Base-by-base conservation (phyloP, 2,329 filamentous ascomycete genomes). In the Fusarium sp. region DNA sequence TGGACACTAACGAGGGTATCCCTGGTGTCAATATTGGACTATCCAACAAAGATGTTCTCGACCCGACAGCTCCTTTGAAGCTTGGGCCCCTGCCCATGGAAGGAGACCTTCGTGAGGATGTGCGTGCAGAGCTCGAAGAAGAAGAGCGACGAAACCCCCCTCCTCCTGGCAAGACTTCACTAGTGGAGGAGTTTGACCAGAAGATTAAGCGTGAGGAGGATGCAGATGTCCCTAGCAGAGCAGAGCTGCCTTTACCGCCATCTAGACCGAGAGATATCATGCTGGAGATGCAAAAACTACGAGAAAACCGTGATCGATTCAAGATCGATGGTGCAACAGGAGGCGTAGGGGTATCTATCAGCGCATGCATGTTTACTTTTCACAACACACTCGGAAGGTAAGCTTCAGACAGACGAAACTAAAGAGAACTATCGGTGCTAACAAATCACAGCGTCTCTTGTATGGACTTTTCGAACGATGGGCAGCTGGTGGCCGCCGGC, bases 281-380 rank as follows among this genome's bases (percentile, higher is more conserved):
- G 26, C 92, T 97, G 82, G 96, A 98, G 78, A 94, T 98, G 73
- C 93, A 96, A 74, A 96, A 95, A 76, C 89, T 98, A 11, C 92
- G 93, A 68, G 96, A 99, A 78, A 93, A 97, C 74, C 89, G 96
- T 21, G 95, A 98, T 74, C 88, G 95, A 19, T 97, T 97, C 77
- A 91, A 89, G 75, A 95, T 98, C 57, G 92, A 97, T 61, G 88
- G 90, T 20, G 88, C 91, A 32, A 95, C 92, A 14, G 92, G 93
- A 17, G 95, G 94, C 10, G 86, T 94, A 49, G 93, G 94, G 15
- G 88, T 93, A 54, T 89, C 90, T 24, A 85, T 97, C 61, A 97
- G 94, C 73, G 90, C 96, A 23, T 96, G 93, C 83, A 98, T 98
- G 92, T 97, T 96, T 77, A 99, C 96, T 1, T 97, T 98, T 75